Evolutionary conservation across 2,329 filamentous ascomycete species (phyloP), one percentile per base, ranked within the genome.

Genomic region (Colletotrichum tamarilloi): DNA sequence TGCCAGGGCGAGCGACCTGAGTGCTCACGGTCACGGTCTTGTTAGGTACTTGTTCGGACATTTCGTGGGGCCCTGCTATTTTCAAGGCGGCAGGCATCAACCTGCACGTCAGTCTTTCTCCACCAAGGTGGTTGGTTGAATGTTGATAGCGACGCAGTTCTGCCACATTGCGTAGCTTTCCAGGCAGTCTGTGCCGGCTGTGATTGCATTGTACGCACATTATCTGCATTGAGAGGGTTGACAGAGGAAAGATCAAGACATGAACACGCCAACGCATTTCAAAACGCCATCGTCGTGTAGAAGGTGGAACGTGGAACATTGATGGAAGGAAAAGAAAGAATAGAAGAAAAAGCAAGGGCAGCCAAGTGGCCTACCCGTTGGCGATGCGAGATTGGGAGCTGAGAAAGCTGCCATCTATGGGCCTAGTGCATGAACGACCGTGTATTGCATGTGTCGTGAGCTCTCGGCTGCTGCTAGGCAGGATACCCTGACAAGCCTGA

Each of bases 401-500:
- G 62, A 35, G 46, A 46, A 42, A 35, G 62, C 62, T 64, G 46
- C 62, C 14, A 14, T 19, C 38, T 42, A 42, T 14, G 38, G 30
- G 8, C n/a, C 28, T 52, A 32, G 24, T 64, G 62, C 62, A 65
- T 65, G 49, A 65, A 65, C 14, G 22, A 16, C 62, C 30, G 62
- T 38, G 49, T 65, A 65, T 65, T 64, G 62, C 62, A 55, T 64
- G 46, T 55, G 62, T 55, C 52, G 63, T 30, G 19, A 49, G 42
- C 42, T 22, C 42, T 49, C 8, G 42, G 42, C 42, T 49, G 42
- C 42, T 49, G 42, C 42, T n/a, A 49, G 42, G n/a, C 19, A 49
- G 42, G 42, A 49, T 49, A 49, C 42, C 42, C 42, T 49, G 32
- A 35, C 32, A 35, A 35, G 32, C 11, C 32, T 35, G 42, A 49